A percentile compares a stretch with the other conserved stretches of the same genome.
Evolutionary conservation across 2,329 filamentous ascomycete species (phyloP).

Genomic region (Nannizzia gypsea): DNA sequence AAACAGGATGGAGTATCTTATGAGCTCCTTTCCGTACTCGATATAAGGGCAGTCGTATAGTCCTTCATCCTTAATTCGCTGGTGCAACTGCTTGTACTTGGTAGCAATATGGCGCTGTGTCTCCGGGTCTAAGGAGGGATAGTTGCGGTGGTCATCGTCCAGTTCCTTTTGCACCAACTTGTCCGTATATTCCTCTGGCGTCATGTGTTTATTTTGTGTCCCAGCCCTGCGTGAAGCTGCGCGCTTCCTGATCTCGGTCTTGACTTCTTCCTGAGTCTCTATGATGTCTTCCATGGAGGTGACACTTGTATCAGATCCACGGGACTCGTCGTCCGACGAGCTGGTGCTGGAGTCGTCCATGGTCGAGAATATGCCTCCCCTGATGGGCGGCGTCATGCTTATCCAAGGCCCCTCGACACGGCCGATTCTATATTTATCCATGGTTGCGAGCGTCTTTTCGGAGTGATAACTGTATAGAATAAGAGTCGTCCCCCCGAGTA

Average conservation of each 20-base stretch:
- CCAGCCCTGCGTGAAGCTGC: constrained; percentile 30
- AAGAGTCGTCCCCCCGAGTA: neutral
- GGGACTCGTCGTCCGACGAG: neutral
- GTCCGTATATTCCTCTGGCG: constrained; percentile 46
- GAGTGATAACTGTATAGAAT: constrained; percentile 48
- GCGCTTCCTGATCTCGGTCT: neutral
- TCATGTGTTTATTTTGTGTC: constrained; percentile 43
- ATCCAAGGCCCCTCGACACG: constrained; percentile 66
- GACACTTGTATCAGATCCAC: constrained; percentile 19
- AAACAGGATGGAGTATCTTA: constrained; percentile 62
- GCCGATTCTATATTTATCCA: constrained; percentile 74
- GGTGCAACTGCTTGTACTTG: constrained; percentile 67
- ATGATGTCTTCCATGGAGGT: constrained; percentile 38
- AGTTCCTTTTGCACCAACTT: neutral
- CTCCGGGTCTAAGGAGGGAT: constrained; percentile 60
- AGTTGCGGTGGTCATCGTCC: constrained; percentile 54
- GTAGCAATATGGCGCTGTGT: constrained; percentile 64
- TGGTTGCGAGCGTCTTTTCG: constrained; percentile 56
- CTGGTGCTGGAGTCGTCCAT: constrained; percentile 34
- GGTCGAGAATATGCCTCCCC: constrained; percentile 64
- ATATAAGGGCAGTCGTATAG: constrained; percentile 75
- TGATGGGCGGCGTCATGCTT: constrained; percentile 83
- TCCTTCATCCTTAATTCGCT: constrained; percentile 58
- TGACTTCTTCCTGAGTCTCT: neutral
- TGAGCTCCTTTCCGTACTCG: constrained; percentile 62